Base-by-base conservation (phyloP, 768 basidiomycete species). In the Kockovaella imperatae region DNA sequence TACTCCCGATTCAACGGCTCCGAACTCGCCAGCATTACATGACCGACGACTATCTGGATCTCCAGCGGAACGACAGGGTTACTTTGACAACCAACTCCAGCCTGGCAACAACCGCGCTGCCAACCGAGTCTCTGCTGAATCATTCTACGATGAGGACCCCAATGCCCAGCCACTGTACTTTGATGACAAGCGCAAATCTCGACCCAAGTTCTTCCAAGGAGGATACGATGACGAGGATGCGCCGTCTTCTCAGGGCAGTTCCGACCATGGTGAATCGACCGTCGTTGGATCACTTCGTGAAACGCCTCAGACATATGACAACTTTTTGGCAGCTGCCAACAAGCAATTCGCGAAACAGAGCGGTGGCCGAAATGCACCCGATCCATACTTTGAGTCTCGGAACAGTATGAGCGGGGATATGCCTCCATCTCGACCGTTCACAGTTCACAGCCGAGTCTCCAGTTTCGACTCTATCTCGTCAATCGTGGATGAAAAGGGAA, bases 391-490 rank as follows among this genome's bases (percentile, higher is more conserved):
- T 35, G 85, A 88, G 29, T 20, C 30, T n/a, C 36, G 52, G 13
- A 31, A 44, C n/a, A 40, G 31, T 28, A 50, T 57, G 35, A 67
- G 68, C 53, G 58, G 53, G 67, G 54, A 59, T 74, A n/a, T n/a
- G n/a, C 74, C 79, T 6, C 87, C 87, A 7, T 75, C 72, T 25
- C 77, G 78, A 52, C 87, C 88, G 1, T 91, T 93, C 70, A 86
- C 86, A 44, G 58, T 75, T 10, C 86, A 88, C 67, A 87, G 85
- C 34, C 78, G 88, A 4, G 78, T 79, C 5, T 82, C 83, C 0
- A 90, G 87, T 1, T 81, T 84, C n/a, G 90, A 93, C 61, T 89
- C 87, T 4, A 90, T 93, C 47, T 81, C 85, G 13, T 84, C 86
- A 3, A 88, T 93, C 45, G 83, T 88, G 25, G 87, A 90, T 54